These are phyloP conservation scores for Corallochytrium limacisporum DNA, from an alignment of 78 protist genomes.

Conservation along the genomic window DNA sequence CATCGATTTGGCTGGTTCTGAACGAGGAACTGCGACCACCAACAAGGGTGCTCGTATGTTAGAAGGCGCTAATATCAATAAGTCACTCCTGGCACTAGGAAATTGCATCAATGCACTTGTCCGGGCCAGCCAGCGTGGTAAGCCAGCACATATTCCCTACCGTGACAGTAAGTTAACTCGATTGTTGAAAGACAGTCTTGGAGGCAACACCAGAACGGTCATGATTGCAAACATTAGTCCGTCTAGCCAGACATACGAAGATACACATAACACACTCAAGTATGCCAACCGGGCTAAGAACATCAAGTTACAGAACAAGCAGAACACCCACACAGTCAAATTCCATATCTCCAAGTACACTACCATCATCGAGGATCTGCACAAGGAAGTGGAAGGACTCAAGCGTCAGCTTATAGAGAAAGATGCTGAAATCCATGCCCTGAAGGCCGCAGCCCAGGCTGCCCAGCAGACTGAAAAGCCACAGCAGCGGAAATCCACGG, in stretches of 20 bases:
- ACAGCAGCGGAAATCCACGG: too few species aligned
- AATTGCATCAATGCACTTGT: constrained; percentile 64
- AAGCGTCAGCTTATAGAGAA: constrained; percentile 13
- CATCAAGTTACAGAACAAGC: constrained; percentile 24
- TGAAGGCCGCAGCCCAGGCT: too few species aligned
- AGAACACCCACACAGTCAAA: constrained; percentile 24
- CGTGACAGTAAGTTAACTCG: constrained; percentile 93
- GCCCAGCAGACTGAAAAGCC: too few species aligned
- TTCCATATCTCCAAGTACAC: constrained; percentile 37
- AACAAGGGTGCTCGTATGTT: constrained; percentile 31
- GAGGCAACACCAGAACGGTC: constrained; percentile 86
- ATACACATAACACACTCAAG: constrained; percentile 77
- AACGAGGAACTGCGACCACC: constrained; percentile 48
- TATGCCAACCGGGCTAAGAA: constrained; percentile 71
- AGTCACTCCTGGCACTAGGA: constrained; percentile 71
- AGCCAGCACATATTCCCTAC: constrained; percentile 65
- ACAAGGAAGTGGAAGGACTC: constrained; percentile 26
- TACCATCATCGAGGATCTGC: constrained; percentile 31
- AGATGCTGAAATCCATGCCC: constrained; percentile 14
- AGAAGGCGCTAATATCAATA: constrained; percentile 78
- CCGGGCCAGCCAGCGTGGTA: background rate
- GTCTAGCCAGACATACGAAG: constrained; percentile 44
- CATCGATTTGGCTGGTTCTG: constrained; percentile 88
- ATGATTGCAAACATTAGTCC: constrained; percentile 78
- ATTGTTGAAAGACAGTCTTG: constrained; percentile 83